A percentile compares a stretch with the other conserved stretches of the same genome.
phyloP scores from a whole-genome alignment of 2,329 filamentous ascomycete genomes.

The Penicillium janthinellum region DNA sequence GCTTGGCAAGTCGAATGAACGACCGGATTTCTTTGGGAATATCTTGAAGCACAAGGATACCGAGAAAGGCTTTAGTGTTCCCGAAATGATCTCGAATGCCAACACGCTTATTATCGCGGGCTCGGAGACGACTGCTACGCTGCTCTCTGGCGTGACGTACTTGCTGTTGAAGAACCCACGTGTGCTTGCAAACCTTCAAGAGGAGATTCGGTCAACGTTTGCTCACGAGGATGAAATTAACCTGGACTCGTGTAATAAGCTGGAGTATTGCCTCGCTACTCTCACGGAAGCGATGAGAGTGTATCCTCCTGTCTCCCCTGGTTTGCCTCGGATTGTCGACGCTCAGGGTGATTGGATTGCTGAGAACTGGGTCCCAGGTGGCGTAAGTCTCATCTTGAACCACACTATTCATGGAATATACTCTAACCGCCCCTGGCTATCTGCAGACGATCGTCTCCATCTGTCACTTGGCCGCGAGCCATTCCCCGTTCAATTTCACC shows the following conservation, averaged over 20 bases:
- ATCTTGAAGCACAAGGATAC: conserved; percentile 19
- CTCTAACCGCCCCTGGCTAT: not conserved
- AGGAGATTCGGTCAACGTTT: conserved; percentile 47
- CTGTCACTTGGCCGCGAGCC: conserved; percentile 49
- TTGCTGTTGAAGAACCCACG: conserved; percentile 42
- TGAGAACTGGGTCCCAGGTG: conserved; percentile 25
- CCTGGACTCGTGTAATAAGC: conserved; percentile 28
- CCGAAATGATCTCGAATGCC: conserved; percentile 33
- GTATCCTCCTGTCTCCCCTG: conserved; percentile 37
- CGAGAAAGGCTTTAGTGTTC: conserved; percentile 19
- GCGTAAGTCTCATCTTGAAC: conserved; percentile 9
- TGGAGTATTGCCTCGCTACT: conserved; percentile 45
- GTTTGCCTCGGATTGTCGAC: conserved; percentile 27
- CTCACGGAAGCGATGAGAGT: conserved; percentile 47
- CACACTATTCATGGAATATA: no score
- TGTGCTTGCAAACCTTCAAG: conserved; percentile 33
- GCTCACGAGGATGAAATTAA: conserved; percentile 41
- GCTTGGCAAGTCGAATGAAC: conserved; percentile 16
- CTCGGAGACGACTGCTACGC: conserved; percentile 52
- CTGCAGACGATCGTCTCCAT: conserved; percentile 47
- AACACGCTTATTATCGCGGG: conserved; percentile 32
- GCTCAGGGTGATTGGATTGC: conserved; percentile 20
- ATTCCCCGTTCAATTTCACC: conserved; percentile 24
- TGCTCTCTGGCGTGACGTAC: conserved; percentile 47
- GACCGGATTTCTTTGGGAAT: conserved; percentile 20